A percentile compares a stretch with the other conserved stretches of the same genome.
Conservation (phyloP, 129 eudicot species). For the Chrysanthemum seticuspe region DNA sequence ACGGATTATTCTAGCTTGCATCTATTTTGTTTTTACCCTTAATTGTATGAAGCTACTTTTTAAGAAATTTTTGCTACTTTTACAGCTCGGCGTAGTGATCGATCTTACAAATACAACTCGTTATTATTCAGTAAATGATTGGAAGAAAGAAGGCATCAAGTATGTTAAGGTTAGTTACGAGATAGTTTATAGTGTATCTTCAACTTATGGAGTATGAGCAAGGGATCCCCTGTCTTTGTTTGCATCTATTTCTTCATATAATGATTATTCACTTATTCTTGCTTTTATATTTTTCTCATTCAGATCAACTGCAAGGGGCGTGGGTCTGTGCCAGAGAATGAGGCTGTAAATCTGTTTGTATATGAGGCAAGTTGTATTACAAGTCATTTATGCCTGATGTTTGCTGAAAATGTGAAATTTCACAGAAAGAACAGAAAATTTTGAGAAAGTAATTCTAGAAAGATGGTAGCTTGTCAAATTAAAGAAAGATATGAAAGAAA, state of each 20-base stretch:
- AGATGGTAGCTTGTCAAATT: not conserved
- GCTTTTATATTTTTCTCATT: slow-evolving; percentile 10
- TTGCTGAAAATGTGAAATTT: slow-evolving; percentile 2
- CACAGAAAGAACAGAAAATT: not conserved
- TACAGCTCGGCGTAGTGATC: slow-evolving; percentile 92
- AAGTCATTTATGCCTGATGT: not conserved
- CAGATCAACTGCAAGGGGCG: slow-evolving; percentile 98
- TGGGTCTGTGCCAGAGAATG: slow-evolving; percentile 96
- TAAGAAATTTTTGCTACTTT: slow-evolving; percentile 15
- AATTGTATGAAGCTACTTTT: not conserved
- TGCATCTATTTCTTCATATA: slow-evolving; percentile 3
- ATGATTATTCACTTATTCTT: slow-evolving; percentile 1
- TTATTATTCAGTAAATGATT: slow-evolving; percentile 66
- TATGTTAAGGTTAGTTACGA: slow-evolving; percentile 78
- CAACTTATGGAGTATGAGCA: slow-evolving; percentile 19
- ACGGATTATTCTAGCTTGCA: not conserved
- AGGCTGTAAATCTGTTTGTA: slow-evolving; percentile 86
- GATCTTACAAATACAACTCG: slow-evolving; percentile 97
- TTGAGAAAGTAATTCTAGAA: not conserved
- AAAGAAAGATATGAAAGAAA: too few relatives aligned
- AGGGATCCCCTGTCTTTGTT: not conserved
- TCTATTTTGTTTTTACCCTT: too few relatives aligned
- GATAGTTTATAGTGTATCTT: not conserved
- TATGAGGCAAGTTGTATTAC: slow-evolving; percentile 57
- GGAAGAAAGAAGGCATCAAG: slow-evolving; percentile 92